phyloP scores from a whole-genome alignment of 768 basidiomycete genomes.

The Agrocybe praecox region DNA sequence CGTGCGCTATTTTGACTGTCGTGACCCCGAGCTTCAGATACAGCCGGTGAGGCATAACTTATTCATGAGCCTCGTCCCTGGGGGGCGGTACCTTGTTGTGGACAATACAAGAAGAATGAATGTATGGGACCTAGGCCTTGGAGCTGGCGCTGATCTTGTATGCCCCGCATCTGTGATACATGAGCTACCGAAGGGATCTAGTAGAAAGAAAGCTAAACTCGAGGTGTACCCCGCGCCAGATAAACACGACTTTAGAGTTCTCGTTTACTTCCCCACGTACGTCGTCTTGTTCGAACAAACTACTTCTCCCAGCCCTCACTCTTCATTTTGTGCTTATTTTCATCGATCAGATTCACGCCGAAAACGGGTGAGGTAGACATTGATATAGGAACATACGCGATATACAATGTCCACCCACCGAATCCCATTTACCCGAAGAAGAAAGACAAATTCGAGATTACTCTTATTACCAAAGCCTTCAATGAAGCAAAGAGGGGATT shows the following conservation, averaged over 20 bases:
- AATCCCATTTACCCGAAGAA: background rate
- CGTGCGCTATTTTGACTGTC: background rate
- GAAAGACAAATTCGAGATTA: background rate
- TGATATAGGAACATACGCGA: background rate
- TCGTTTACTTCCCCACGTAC: background rate
- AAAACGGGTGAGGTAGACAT: background rate
- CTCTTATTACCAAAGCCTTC: background rate
- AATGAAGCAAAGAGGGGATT: background rate
- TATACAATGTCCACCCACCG: background rate
- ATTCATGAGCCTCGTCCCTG: background rate
- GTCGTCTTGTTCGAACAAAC: background rate
- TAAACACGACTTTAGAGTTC: background rate
- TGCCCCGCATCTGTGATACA: background rate
- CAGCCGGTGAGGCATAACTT: background rate
- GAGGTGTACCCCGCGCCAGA: background rate
- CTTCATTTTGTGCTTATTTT: background rate
- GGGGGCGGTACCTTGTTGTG: conserved; percentile 1
- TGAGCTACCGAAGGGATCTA: background rate
- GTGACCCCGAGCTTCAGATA: background rate
- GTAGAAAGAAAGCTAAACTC: background rate
- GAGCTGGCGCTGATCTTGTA: background rate
- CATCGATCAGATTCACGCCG: too few species aligned
- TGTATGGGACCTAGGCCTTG: conserved; percentile 1
- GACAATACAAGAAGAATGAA: background rate
- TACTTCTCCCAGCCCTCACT: too few species aligned